Conservation (phyloP, 192 early-diverging fungal genomes). For the Oehlia diaphana region DNA sequence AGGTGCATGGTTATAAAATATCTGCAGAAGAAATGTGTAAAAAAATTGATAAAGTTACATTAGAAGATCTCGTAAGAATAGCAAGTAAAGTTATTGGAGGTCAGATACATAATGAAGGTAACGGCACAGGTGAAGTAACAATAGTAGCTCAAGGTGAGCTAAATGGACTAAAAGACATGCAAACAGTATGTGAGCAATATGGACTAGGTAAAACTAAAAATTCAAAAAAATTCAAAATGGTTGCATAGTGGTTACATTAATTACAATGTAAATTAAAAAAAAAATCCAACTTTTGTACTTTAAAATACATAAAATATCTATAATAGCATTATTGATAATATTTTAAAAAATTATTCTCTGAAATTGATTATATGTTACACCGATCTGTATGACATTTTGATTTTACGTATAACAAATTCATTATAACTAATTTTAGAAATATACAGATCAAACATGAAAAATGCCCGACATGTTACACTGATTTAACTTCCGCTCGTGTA, state of each 20-base stretch:
- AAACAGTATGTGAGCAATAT: constrained; percentile 51
- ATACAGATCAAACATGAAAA: background rate
- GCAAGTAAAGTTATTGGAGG: constrained; percentile 70
- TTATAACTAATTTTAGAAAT: background rate
- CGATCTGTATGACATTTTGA: background rate
- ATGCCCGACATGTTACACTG: background rate
- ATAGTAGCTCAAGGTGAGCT: constrained; percentile 67
- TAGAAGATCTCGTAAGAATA: constrained; percentile 76
- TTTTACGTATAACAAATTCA: background rate
- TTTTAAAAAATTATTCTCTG: too few relatives aligned
- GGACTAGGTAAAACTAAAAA: constrained; percentile 44
- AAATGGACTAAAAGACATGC: constrained; percentile 42
- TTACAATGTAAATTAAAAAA: too few relatives aligned
- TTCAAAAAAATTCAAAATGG: too few relatives aligned
- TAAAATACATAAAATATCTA: too few relatives aligned
- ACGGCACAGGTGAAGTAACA: constrained; percentile 63
- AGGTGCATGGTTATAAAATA: constrained; percentile 72
- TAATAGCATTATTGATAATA: too few relatives aligned
- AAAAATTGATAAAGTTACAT: constrained; percentile 76
- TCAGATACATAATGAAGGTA: constrained; percentile 51
- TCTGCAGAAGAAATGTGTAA: constrained; percentile 74
- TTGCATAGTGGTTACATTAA: too few relatives aligned
- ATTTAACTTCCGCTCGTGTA: background rate
- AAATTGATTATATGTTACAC: background rate
- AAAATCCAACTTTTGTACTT: too few relatives aligned